These are phyloP conservation scores for Apostasia shenzhenica DNA, from an alignment of 106 monocot species.

Conservation along the genomic window DNA sequence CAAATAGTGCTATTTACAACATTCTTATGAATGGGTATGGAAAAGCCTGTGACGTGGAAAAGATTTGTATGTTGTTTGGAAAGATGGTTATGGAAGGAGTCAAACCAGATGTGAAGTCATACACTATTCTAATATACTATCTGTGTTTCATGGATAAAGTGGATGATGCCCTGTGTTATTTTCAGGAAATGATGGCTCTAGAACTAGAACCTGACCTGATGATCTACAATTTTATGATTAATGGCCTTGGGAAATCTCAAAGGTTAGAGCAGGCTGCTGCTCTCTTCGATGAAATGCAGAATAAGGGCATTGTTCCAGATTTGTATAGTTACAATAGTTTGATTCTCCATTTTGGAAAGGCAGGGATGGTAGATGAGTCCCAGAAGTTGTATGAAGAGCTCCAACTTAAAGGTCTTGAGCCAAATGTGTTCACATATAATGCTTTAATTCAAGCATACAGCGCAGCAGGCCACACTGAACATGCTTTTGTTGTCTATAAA, in stretches of 20 bases:
- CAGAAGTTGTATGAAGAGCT: conserved; percentile 81
- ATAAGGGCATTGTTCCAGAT: conserved; percentile 63
- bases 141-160: conserved; percentile 35
- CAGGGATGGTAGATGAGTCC: conserved; percentile 67
- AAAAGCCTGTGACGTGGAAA: conserved; percentile 54
- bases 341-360: conserved; percentile 70
- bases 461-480: conserved; percentile 42
- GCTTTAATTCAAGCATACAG: conserved; percentile 82
- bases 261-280: conserved; percentile 57
- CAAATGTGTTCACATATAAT: conserved; percentile 95
- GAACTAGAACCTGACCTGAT: conserved; percentile 79
- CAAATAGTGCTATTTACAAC: conserved; percentile 85
- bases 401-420: conserved; percentile 51
- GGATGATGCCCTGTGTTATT: conserved; percentile 60
- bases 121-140: conserved; percentile 65
- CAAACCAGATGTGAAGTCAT: conserved; percentile 74
- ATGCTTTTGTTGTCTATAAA: conserved; percentile 64
- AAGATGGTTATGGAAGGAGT: conserved; percentile 64
- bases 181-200: conserved; percentile 39
- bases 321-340: conserved; percentile 89
- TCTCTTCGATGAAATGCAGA: conserved; percentile 77
- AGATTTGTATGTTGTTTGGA: conserved; percentile 48
- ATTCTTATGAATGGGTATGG: conserved; percentile 83
- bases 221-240: conserved; percentile 72
- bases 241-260: conserved; percentile 57